Evolutionary conservation across 2,329 filamentous ascomycete species (phyloP), one percentile per base, ranked within the genome.

Genomic region (Talaromyces marneffei): DNA sequence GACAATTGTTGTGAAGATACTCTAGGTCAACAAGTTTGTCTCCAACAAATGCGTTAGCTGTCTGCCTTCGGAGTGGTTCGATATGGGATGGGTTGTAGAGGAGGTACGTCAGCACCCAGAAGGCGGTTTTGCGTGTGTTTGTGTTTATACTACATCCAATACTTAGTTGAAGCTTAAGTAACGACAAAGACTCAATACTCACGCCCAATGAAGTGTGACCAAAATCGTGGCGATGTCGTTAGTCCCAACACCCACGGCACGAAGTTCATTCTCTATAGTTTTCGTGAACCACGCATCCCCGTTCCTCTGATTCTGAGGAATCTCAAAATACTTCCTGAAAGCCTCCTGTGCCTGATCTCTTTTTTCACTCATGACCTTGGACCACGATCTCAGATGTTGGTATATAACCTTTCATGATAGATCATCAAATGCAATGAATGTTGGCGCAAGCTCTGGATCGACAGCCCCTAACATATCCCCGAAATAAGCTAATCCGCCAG

Each of bases 21-120:
- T 52, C 27, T 2, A 52, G 16, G 48, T 52, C 48, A 27, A 52
- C 27, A 0, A 33, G 48, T 52, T 52, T 33, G 29, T 52, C 48
- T n/a, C 48, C 48, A 1, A 33, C 29, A 18, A 52, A 52, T 12
- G 48, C 48, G 2, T 25, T n/a, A 7, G 48, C 48, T 31, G 29
- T 52, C 25, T 52, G 27, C 1, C 25, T 52, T 33, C 48, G 25
- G 48, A 52, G 48, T 33, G 48, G 48, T 14, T 33, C 48, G 25
- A 52, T 52, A 18, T 52, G 33, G 8, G 25, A 31, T 16, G 48
- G n/a, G 27, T 52, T 52, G 18, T 53, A 29, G 14, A 53, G 48
- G 48, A 53, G 48, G 48, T 53, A 53, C 2, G 48, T 53, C n/a
- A 53, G 48, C 48, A 56, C 42, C 53, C 53, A 56, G 53, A 56